Conservation (phyloP, 345 rosid genomes). For the Eucalyptus globulus region DNA sequence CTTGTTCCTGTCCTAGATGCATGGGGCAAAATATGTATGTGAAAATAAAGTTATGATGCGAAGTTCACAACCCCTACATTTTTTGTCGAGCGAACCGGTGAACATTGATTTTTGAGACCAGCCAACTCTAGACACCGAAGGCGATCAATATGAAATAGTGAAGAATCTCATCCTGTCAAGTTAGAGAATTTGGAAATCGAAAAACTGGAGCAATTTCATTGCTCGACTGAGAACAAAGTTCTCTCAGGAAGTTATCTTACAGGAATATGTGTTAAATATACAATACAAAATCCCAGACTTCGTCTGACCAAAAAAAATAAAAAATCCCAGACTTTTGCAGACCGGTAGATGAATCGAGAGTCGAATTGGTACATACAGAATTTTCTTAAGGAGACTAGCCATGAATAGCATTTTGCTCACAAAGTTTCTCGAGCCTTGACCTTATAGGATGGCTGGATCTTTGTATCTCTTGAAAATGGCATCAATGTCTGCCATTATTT, state of each 20-base stretch:
- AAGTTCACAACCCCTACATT: not conserved
- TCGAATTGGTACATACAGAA: not conserved
- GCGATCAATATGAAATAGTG: not conserved
- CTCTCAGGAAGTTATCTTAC: not conserved
- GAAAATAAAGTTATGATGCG: not conserved
- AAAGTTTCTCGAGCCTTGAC: not conserved
- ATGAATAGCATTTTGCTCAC: not conserved
- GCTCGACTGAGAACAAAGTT: not conserved
- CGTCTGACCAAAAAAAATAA: no score
- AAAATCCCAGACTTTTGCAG: not conserved
- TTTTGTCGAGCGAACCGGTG: not conserved
- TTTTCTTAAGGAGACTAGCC: not conserved
- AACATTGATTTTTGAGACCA: not conserved
- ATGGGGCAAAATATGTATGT: not conserved
- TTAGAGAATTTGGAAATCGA: not conserved
- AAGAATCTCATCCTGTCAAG: not conserved
- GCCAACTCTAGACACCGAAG: not conserved
- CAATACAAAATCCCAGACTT: not conserved
- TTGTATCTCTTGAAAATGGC: constrained; percentile 50
- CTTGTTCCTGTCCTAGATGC: not conserved
- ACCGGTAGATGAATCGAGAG: not conserved
- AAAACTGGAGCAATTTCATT: not conserved
- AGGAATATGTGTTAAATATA: not conserved
- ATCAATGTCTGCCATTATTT: constrained; percentile 60
- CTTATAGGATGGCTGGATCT: constrained; percentile 36